Percentiles rank a stretch among this genome's conserved stretches.
Evolutionary conservation across 192 early-diverging fungal genomes (phyloP).

Genomic region (Entomortierella lignicola): DNA sequence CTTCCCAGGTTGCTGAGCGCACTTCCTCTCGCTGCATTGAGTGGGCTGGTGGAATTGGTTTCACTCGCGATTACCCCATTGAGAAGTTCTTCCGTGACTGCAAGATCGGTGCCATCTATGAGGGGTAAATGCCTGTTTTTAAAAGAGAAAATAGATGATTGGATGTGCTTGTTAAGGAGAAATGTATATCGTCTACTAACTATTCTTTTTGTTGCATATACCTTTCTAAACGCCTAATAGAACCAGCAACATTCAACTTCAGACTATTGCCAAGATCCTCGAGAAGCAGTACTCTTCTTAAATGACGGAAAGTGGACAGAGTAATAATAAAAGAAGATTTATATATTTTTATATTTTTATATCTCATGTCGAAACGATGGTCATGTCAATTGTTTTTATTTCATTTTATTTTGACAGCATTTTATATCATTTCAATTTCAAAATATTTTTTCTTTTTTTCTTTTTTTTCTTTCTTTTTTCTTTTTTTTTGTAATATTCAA

Average conservation of each 20-base stretch:
- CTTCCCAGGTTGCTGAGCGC: constrained; percentile 94
- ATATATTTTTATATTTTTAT: no score
- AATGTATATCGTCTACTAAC: no score
- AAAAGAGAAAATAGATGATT: no score
- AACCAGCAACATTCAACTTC: constrained; percentile 97
- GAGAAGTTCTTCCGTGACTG: constrained; percentile 98
- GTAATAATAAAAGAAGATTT: no score
- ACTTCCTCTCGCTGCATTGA: constrained; percentile 91
- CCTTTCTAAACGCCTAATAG: constrained; percentile 18
- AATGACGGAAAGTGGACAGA: not conserved
- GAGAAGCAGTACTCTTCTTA: constrained; percentile 55
- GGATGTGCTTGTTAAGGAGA: no score
- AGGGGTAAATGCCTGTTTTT: constrained; percentile 57
- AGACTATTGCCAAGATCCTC: constrained; percentile 83
- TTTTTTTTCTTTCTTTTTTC: no score
- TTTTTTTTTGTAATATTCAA: not conserved
- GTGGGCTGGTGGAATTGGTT: constrained; percentile 98
- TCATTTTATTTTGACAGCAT: no score
- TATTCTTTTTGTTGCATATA: not conserved
- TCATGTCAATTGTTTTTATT: no score
- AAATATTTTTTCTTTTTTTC: no score
- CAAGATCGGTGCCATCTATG: constrained; percentile 98
- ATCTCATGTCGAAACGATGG: no score
- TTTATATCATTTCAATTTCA: no score
- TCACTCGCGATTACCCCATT: constrained; percentile 89